Conservation (phyloP, 345 rosid species). For the Toxicodendron radicans region DNA sequence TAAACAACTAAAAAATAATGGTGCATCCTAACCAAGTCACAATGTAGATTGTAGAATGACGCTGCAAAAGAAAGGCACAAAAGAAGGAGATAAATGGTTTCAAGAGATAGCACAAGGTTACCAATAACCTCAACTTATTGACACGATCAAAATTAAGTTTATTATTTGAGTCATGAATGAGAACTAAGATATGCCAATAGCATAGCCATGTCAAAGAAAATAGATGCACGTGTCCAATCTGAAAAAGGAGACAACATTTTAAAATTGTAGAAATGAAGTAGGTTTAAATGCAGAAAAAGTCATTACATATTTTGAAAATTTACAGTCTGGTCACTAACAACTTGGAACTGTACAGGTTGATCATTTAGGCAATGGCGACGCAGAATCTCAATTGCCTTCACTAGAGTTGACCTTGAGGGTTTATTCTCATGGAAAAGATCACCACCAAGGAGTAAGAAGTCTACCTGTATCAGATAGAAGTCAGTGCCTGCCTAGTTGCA, state of each 20-base stretch:
- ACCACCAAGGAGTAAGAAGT: slow-evolving; percentile 89
- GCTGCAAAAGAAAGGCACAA: not conserved
- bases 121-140: not conserved
- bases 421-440: slow-evolving; percentile 99
- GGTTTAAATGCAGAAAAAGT: slow-evolving; percentile 3
- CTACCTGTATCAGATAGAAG: slow-evolving; percentile 60
- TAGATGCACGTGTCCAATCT: no score
- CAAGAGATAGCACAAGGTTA: not conserved
- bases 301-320: slow-evolving; percentile 80
- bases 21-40: not conserved
- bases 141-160: not conserved
- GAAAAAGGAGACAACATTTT: not conserved
- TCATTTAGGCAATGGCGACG: slow-evolving; percentile 92
- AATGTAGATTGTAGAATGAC: not conserved
- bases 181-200: slow-evolving; percentile 4
- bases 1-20: not conserved
- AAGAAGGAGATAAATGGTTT: not conserved
- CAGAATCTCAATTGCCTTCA: slow-evolving; percentile 94
- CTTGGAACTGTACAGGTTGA: slow-evolving; percentile 93
- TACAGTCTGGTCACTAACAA: slow-evolving; percentile 93
- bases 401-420: slow-evolving; percentile 93
- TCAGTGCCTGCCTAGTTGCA: slow-evolving; percentile 4
- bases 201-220: not conserved
- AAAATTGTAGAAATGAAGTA: slow-evolving; percentile 5
- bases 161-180: slow-evolving; percentile 1